Conservation (phyloP, 2,329 filamentous ascomycete species). For the Westerdykella sp. region DNA sequence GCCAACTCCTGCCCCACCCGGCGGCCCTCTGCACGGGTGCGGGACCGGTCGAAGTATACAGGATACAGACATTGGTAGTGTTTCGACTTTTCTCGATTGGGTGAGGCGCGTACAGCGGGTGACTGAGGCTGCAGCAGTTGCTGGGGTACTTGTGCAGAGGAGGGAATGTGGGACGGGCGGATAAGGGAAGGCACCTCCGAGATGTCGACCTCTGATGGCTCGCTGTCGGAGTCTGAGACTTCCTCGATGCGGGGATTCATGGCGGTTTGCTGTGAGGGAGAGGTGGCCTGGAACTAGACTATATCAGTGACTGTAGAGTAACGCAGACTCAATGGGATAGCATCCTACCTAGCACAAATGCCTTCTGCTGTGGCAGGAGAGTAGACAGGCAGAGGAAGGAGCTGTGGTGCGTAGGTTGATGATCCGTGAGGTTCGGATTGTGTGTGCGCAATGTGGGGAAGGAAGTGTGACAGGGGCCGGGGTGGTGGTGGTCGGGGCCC, state of each 20-base stretch:
- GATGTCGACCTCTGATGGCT: slow-evolving; percentile 64
- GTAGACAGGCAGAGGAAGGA: too few species aligned
- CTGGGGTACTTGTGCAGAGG: slow-evolving; percentile 20
- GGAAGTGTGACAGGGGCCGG: too few species aligned
- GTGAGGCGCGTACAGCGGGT: slow-evolving; percentile 37
- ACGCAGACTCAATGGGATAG: too few species aligned
- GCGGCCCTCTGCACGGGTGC: slow-evolving; percentile 71
- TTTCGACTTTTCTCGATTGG: slow-evolving; percentile 55
- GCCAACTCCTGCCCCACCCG: slow-evolving; percentile 68
- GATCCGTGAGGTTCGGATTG: too few species aligned
- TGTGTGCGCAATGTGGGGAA: too few species aligned
- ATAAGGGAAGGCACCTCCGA: slow-evolving; percentile 68
- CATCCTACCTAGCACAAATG: too few species aligned
- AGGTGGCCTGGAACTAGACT: too few species aligned
- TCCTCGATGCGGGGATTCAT: slow-evolving; percentile 80
- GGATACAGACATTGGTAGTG: slow-evolving; percentile 88
- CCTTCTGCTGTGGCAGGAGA: too few species aligned
- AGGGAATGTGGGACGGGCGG: slow-evolving; percentile 30
- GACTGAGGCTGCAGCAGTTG: slow-evolving; percentile 34
- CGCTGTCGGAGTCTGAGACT: slow-evolving; percentile 72
- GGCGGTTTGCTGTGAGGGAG: too few species aligned
- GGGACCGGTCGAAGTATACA: slow-evolving; percentile 80
- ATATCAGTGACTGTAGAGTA: too few species aligned
- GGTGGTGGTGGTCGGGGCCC: too few species aligned
- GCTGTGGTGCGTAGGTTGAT: too few species aligned